Percentiles rank a stretch among this genome's conserved stretches.
These are phyloP conservation scores for Odontarrhena argentea DNA, from an alignment of 345 rosid genomes.

Conservation along the genomic window DNA sequence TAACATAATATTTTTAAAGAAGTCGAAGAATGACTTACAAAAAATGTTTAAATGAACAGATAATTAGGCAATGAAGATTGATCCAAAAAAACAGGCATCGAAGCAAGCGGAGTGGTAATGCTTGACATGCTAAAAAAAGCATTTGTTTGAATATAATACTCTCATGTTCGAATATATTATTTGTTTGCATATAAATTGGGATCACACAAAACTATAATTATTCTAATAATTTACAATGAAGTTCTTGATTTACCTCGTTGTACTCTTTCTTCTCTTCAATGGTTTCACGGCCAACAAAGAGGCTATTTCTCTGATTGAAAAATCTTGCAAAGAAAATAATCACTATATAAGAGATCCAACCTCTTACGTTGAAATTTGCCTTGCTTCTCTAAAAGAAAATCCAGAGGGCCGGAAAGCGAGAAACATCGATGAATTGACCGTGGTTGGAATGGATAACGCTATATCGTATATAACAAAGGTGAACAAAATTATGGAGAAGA, in stretches of 20 bases:
- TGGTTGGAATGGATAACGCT: slow-evolving; percentile 17
- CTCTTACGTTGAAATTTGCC: slow-evolving; percentile 32
- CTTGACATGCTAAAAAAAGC: slow-evolving; percentile 7
- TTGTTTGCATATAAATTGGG: neutral
- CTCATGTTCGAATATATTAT: neutral
- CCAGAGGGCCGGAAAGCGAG: slow-evolving; percentile 35
- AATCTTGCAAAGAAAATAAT: slow-evolving; percentile 40
- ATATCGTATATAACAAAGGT: neutral
- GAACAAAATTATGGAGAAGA: too few species aligned
- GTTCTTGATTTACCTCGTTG: neutral
- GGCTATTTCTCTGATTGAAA: neutral
- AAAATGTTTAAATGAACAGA: too few species aligned
- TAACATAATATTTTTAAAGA: too few species aligned
- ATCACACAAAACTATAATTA: neutral
- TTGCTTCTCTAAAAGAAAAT: slow-evolving; percentile 31
- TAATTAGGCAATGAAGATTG: too few species aligned
- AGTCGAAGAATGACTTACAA: too few species aligned
- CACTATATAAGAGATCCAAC: slow-evolving; percentile 14
- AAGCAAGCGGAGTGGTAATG: neutral
- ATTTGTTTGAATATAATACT: neutral
- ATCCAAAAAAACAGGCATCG: too few species aligned
- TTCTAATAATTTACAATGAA: neutral
- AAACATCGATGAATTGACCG: slow-evolving; percentile 25
- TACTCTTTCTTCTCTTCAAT: neutral
- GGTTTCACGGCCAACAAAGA: neutral